Base-by-base conservation (phyloP, 139 green algal genomes). In the Spirogloea muscicola region DNA sequence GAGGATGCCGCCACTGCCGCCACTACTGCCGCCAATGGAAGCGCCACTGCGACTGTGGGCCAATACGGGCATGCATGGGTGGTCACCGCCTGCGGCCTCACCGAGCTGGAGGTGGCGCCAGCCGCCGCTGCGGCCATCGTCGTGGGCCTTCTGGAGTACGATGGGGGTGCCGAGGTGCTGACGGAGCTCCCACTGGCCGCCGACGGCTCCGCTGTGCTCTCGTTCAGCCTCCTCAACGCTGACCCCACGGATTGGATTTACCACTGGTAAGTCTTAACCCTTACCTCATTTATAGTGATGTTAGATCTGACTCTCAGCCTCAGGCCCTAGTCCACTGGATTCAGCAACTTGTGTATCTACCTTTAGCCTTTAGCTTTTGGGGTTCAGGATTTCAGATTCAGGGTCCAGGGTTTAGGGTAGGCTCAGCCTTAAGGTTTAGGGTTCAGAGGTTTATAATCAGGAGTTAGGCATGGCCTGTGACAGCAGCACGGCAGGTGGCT, bases 191-290 rank as follows among this genome's bases (percentile, higher is more conserved):
- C 68, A n/a, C 55, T 76, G 6, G 52, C 49, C 25, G 68, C 68
- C 37, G 68, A 79, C 55, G 70, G 62, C 6, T 36, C 38, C 6
- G 70, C 70, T 27, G 37, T 79, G 25, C 40, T 79, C 27, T 77
- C 60, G 6, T 79, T 79, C 39, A 68, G 33, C 58, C 48, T 79
- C 3, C 61, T 79, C 5, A 79, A 79, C 79, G 61, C 70, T 21
- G 36, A 77, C 27, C 70, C 70, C 16, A 21, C 43, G 10, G 70
- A 79, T 41, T 79, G 70, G 70, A n/a, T 79, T 43, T 79, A 52
- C 13, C 63, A 77, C 64, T 79, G 70, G 64, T 68, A 7, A 68
- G 59, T 4, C 46, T 31, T 55, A 21, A 55, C 46, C 46, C n/a
- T 55, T 55, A 55, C 46, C 21, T 55, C 21, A 21, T 55, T 55